phyloP scores from a whole-genome alignment of 2,329 filamentous ascomycete genomes.

The Stachybotrys elegans region DNA sequence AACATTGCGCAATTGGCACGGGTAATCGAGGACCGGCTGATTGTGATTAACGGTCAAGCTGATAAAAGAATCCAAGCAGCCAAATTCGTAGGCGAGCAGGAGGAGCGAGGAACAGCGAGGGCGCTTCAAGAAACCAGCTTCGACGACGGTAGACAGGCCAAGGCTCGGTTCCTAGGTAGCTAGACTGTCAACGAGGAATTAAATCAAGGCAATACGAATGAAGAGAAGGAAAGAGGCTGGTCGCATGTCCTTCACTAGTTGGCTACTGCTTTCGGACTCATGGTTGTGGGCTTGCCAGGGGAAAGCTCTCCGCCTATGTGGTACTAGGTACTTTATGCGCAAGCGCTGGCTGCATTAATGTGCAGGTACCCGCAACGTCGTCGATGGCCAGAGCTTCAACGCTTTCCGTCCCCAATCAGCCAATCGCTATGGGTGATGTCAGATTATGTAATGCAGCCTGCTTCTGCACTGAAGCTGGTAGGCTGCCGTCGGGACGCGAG shows the following conservation, averaged over 20 bases:
- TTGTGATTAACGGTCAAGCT: no score
- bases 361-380: neutral
- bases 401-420: slow-evolving; percentile 5
- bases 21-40: no score
- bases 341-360: neutral
- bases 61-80: no score
- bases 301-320: slow-evolving; percentile 1
- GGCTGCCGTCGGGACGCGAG: slow-evolving; percentile 30
- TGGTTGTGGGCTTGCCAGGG: neutral
- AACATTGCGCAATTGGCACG: slow-evolving; percentile 37
- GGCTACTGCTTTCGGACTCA: neutral
- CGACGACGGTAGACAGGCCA: no score
- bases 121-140: no score
- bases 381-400: neutral
- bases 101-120: no score
- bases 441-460: slow-evolving; percentile 23
- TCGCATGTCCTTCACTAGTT: neutral
- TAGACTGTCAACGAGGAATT: no score
- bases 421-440: slow-evolving; percentile 20
- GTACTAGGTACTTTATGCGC: slow-evolving; percentile 2
- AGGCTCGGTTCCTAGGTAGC: no score
- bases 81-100: no score
- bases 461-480: slow-evolving; percentile 12
- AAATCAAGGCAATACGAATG: neutral
- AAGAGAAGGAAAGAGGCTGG: neutral